phyloP scores from a whole-genome alignment of 164 flowering plant genomes.

The Macadamia tetraphylla region DNA sequence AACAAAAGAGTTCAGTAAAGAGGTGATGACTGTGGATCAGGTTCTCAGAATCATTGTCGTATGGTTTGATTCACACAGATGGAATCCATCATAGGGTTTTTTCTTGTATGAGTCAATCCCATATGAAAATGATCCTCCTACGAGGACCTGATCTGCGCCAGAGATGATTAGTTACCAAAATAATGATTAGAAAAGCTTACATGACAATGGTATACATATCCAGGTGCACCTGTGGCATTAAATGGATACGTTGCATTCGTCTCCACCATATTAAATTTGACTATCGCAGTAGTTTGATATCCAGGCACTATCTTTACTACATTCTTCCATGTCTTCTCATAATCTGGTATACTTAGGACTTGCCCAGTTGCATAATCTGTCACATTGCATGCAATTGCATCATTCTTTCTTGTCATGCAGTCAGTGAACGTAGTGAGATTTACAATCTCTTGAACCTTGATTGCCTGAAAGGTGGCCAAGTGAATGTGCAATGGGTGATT shows the following conservation, averaged over 20 bases:
- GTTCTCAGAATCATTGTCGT: no score
- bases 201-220: conserved; percentile 71
- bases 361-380: conserved; percentile 40
- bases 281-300: conserved; percentile 35
- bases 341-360: conserved; percentile 25
- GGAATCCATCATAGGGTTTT: no score
- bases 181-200: conserved; percentile 25
- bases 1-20: not conserved
- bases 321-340: conserved; percentile 72
- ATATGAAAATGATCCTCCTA: no score
- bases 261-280: conserved; percentile 45
- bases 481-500: conserved; percentile 75
- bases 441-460: conserved; percentile 41
- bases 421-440: conserved; percentile 32
- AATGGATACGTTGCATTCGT: conserved; percentile 48
- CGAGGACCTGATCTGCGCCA: no score
- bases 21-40: not conserved
- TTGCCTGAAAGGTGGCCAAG: conserved; percentile 38
- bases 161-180: no score
- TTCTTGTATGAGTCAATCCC: no score
- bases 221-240: conserved; percentile 54
- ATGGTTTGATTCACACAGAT: no score
- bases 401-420: conserved; percentile 48
- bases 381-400: conserved; percentile 44
- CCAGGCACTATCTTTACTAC: conserved; percentile 62